phyloP scores from a whole-genome alignment of 768 basidiomycete species.

The Mycena indigotica region DNA sequence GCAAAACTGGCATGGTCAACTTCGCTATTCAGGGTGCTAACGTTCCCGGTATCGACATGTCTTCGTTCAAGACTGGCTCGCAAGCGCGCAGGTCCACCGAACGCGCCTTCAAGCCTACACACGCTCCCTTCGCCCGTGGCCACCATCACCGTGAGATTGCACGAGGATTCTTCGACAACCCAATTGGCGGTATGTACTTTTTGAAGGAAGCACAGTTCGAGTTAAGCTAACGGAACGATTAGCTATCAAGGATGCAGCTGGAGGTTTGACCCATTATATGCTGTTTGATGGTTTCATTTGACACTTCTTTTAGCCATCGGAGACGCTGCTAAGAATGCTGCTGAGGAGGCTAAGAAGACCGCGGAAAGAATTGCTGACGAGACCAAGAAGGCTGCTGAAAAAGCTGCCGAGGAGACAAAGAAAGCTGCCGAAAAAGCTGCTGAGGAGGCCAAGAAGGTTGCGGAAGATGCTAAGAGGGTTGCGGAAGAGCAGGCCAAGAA shows the following conservation, averaged over 20 bases:
- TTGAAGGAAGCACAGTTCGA: not conserved
- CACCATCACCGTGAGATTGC: no score
- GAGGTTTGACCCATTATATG: no score
- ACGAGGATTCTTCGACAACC: no score
- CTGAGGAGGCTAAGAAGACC: not conserved
- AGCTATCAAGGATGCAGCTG: no score
- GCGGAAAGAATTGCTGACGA: not conserved
- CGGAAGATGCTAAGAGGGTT: not conserved
- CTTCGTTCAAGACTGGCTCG: not conserved
- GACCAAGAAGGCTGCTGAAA: not conserved
- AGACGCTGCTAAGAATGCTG: not conserved
- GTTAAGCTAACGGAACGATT: no score
- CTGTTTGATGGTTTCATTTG: no score
- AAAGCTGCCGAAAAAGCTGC: not conserved
- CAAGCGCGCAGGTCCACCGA: not conserved
- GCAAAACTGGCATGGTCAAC: slow-evolving; percentile 12
- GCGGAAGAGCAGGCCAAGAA: not conserved
- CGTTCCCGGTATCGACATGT: slow-evolving; percentile 1
- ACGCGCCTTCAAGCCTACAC: not conserved
- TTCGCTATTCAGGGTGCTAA: slow-evolving; percentile 15
- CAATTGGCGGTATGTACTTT: not conserved
- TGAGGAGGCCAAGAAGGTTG: not conserved
- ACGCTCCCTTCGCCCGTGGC: not conserved
- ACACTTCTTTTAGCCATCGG: not conserved
- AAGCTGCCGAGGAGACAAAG: not conserved